Conservation (phyloP, 345 rosid genomes). For the Nephelium lappaceum region DNA sequence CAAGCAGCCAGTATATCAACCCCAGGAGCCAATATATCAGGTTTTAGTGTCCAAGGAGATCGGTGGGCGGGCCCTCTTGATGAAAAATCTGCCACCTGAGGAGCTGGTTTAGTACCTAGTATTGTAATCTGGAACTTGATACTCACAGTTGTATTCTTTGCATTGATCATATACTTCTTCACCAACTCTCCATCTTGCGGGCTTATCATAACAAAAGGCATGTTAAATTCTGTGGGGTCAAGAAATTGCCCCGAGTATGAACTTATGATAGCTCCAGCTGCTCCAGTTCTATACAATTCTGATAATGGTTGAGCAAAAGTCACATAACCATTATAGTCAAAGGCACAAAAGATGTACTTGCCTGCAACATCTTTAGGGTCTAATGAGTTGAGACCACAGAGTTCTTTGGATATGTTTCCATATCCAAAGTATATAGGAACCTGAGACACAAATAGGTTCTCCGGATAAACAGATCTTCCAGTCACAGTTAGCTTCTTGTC, state of each 20-base stretch:
- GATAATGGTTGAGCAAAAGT: background rate
- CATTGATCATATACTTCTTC: background rate
- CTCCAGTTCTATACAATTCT: background rate
- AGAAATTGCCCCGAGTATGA: background rate
- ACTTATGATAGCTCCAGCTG: background rate
- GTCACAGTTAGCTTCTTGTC: constrained; percentile 14
- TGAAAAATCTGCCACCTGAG: background rate
- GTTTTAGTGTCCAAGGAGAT: constrained; percentile 16
- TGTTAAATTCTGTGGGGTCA: background rate
- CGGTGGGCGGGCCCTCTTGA: background rate
- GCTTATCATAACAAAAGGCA: background rate
- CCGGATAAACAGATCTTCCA: constrained; percentile 42
- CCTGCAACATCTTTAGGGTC: constrained; percentile 38
- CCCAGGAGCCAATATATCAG: constrained; percentile 50
- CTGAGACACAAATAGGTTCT: constrained; percentile 32
- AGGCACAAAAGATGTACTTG: constrained; percentile 44
- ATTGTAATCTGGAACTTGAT: background rate
- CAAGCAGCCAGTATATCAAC: constrained; percentile 37
- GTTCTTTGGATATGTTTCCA: constrained; percentile 46
- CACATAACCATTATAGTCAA: constrained; percentile 12
- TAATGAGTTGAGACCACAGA: constrained; percentile 25
- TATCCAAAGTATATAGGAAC: constrained; percentile 42
- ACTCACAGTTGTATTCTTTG: background rate
- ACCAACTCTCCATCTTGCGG: background rate
- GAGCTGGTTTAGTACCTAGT: background rate